Evolutionary conservation across 768 basidiomycete genomes (phyloP), one percentile per base, ranked within the genome.

Genomic region (Pisolithus tinctorius): DNA sequence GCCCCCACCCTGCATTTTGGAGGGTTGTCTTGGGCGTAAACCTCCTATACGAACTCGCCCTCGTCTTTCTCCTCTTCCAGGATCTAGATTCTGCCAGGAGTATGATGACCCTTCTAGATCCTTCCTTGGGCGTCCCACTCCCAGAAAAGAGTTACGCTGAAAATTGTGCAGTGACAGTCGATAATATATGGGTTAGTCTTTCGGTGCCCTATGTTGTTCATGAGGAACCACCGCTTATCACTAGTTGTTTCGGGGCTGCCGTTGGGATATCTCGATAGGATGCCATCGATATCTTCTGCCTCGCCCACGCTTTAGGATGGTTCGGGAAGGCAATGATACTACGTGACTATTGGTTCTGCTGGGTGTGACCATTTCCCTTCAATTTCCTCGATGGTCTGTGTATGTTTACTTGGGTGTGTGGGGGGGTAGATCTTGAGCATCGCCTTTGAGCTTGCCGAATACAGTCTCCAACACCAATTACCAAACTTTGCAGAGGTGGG

Each of bases 281-380:
- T 60, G 86, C 90, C 4, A 65, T 93, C 29, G 90, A 93, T 62
- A 84, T 92, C 49, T 93, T 93, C 64, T 92, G 89, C 60, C 58
- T 93, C 16, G 90, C 90, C 27, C 90, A 93, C 64, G 71, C 88
- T 37, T 64, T 93, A 45, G 90, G 90, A 5, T 93, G 90, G 90
- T 93, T 90, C 64, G 89, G 90, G 40, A 93, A 93, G 67, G 90
- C 91, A 4, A 78, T 93, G 76, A 85, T 93, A 58, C 67, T 93
- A 61, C 81, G 91, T 23, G 91, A 93, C 61, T 93, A 93, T 61
- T 93, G 90, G 90, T 93, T 92, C 62, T 93, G 91, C 61, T 93
- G 91, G 89, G 89, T 90, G 60, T 52, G 73, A 67, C 36, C 25
- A 4, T 41, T 43, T 47, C 52, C 23, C 9, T 54, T 43, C 37